A percentile compares a stretch with the other conserved stretches of the same genome.
Conservation (phyloP, 2,329 filamentous ascomycete species). For the Fusarium citri region DNA sequence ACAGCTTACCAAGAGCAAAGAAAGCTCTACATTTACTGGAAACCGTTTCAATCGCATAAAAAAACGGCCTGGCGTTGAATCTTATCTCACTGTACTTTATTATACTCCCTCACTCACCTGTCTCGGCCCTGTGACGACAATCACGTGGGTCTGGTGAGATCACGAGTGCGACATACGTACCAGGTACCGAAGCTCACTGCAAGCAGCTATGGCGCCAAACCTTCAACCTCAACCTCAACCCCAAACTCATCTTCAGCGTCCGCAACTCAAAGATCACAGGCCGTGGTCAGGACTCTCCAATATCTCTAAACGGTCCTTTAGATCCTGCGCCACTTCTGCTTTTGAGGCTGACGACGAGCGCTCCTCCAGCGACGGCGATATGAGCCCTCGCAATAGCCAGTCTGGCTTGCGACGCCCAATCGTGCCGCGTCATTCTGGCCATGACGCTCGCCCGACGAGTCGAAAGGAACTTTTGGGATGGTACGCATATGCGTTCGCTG, state of each 20-base stretch:
- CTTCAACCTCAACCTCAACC: constrained; percentile 36
- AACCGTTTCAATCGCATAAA: constrained; percentile 15
- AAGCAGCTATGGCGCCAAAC: constrained; percentile 41
- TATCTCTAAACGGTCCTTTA: constrained; percentile 66
- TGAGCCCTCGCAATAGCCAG: constrained; percentile 54
- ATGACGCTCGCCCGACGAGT: constrained; percentile 91
- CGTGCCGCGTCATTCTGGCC: constrained; percentile 75
- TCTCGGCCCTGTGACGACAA: constrained; percentile 42
- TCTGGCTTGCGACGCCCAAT: constrained; percentile 51
- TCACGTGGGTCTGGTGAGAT: constrained; percentile 46
- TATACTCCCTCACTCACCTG: constrained; percentile 20
- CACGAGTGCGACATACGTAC: constrained; percentile 28
- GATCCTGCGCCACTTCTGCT: constrained; percentile 68
- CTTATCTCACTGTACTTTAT: not conserved
- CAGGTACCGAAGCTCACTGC: not conserved
- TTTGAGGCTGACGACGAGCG: constrained; percentile 78
- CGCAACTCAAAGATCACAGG: constrained; percentile 54
- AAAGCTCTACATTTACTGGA: constrained; percentile 10
- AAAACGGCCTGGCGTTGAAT: constrained; percentile 16
- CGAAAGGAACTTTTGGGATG: constrained; percentile 89
- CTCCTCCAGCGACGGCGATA: constrained; percentile 58
- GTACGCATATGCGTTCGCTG: constrained; percentile 97
- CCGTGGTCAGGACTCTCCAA: constrained; percentile 63
- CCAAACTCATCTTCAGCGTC: constrained; percentile 51
- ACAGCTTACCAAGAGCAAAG: constrained; percentile 15